Base-by-base conservation (phyloP, 2,329 filamentous ascomycete genomes). In the Clarireedia monteithiana region DNA sequence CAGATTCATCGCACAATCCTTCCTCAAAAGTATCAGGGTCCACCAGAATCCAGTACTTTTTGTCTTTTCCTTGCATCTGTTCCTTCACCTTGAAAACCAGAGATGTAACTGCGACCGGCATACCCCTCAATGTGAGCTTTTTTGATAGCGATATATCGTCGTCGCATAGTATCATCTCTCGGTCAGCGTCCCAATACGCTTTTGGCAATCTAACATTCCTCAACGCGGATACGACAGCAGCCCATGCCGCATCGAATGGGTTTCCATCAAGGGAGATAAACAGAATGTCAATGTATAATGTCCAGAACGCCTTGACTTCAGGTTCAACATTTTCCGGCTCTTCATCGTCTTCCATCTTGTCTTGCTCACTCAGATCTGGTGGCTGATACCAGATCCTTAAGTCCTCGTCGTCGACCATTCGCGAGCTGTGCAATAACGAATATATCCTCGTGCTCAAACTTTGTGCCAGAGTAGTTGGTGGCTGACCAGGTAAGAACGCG, bases 11-110 rank as follows among this genome's bases (percentile, higher is more conserved):
- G 68, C 90, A 95, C 45, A 95, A 73, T 7, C 80, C 82, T 74
- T 97, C 94, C 74, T 99, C 94, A 63, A 95, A 86, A 23, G 84
- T 82, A 73, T 99, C 94, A 2, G 90, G 90, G 73, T 99, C 94
- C 6, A 88, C 82, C 56, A 99, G 72, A 2, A 96, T 75, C 89
- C 91, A 95, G 67, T 76, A 78, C 66, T 75, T 78, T 27, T 75
- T 75, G 67, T 80, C 80, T 70, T 76, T 79, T 70, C 76, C 79
- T 24, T 65, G 55, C 17, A 27, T 48, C 26, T 65, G 60, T 45
- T 70, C 67, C 47, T 76, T 75, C 49, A 84, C 85, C 48, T 81
- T 83, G 67, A 96, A 95, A 9, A 96, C 84, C 6, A 81, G 83
- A 61, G 89, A 91, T 0, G 87, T 92, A 63, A 84, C 85, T 10